Base-by-base conservation (phyloP, 2,329 filamentous ascomycete species). In the Aspergillus transmontanensis region DNA sequence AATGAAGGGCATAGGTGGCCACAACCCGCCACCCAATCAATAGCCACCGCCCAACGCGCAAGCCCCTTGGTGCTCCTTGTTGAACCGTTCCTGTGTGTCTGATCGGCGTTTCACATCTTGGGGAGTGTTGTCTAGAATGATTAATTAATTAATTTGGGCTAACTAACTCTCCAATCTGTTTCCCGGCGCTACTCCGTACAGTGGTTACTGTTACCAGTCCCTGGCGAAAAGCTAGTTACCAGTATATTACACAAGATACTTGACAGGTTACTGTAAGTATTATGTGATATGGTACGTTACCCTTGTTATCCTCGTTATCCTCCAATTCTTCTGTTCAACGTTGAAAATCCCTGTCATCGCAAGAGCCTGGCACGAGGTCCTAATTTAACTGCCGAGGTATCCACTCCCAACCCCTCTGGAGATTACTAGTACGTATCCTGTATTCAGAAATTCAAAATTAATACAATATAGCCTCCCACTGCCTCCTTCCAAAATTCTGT, bases 21-120 rank as follows among this genome's bases (percentile, higher is more conserved):
- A 55, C 34, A 55, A 23, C 51, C 32, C 30, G 34, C 34, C 51
- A 55, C 51, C 51, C 51, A 55, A 55, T 55, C 51, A 55, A 23
- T 19, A 39, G 7, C 32, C 51, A 26, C 32, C 6, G 3, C 51
- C 45, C 30, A 23, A 46, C 43, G 57, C 30, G 57, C 45, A 34
- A 30, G 45, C 45, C 41, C 50, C 50, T 55, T 57, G 28, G 43
- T 58, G 30, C 61, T 48, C 51, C 57, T 30, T 50, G 43, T 57
- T 63, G 58, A 59, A 46, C 57, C 41, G 51, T 55, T 58, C 41
- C 59, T n/a, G 23, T 41, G 34, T 56, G 51, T 58, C 28, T 28
- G 54, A 64, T 64, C 62, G 48, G 58, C 59, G 62, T 64, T 64
- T 64, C 62, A 64, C 23, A 56, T 54, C 41, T 55, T 21, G 36